A percentile compares a stretch with the other conserved stretches of the same genome.
These are phyloP conservation scores for Lentinus tigrinus DNA, from an alignment of 768 basidiomycete species.

Conservation along the genomic window DNA sequence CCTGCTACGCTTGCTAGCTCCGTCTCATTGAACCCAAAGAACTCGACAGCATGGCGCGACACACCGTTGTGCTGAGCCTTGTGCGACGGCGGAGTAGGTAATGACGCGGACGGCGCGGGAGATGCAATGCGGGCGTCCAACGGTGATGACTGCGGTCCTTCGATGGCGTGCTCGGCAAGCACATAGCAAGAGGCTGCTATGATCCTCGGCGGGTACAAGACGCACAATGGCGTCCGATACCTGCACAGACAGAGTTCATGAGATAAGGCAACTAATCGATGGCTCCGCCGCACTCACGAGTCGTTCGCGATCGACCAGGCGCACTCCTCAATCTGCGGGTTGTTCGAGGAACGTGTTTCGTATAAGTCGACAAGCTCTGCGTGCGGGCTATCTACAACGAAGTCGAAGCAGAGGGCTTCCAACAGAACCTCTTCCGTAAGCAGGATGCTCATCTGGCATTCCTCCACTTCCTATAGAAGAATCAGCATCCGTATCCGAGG, in stretches of 20 bases:
- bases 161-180: slow-evolving; percentile 67
- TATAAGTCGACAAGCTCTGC: slow-evolving; percentile 73
- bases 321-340: slow-evolving; percentile 59
- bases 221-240: slow-evolving; percentile 76
- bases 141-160: slow-evolving; percentile 73
- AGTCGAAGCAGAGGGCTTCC: slow-evolving; percentile 85
- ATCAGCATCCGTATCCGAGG: not conserved
- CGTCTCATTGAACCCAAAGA: slow-evolving; percentile 59
- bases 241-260: slow-evolving; percentile 34
- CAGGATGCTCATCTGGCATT: slow-evolving; percentile 66
- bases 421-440: slow-evolving; percentile 75
- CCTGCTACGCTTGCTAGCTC: slow-evolving; percentile 64
- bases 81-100: slow-evolving; percentile 80
- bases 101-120: slow-evolving; percentile 68
- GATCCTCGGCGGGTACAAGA: slow-evolving; percentile 66
- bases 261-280: not conserved
- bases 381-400: slow-evolving; percentile 76
- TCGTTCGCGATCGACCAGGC: slow-evolving; percentile 88
- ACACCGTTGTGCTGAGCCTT: slow-evolving; percentile 72
- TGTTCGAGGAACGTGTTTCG: slow-evolving; percentile 46
- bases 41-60: slow-evolving; percentile 63
- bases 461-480: slow-evolving; percentile 64
- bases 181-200: slow-evolving; percentile 79
- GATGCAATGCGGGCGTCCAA: slow-evolving; percentile 73
- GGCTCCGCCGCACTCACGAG: slow-evolving; percentile 52